Base-by-base conservation (phyloP, 1,284 basidiomycete species). In the Testicularia cyperi region DNA sequence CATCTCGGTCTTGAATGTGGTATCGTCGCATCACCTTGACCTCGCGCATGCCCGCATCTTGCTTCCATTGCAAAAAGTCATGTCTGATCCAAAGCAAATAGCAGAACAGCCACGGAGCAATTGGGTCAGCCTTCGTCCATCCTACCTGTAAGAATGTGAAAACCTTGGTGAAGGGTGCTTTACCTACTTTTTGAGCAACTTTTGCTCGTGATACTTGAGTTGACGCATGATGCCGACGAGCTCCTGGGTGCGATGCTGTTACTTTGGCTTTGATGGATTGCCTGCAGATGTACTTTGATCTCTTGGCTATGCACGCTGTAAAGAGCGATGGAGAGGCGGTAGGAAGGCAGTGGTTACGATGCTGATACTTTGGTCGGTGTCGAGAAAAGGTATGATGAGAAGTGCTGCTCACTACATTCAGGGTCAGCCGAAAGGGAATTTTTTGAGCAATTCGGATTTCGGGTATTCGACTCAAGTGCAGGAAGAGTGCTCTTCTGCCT, bases 11-110 rank as follows among this genome's bases (percentile, higher is more conserved):
- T 84, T 75, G 72, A 22, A 76, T 61, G 79, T 98, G 94, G 78
- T 97, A 99, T 53, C 92, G 81, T 32, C 94, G 84, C 86, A 98
- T 89, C 46, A 98, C 88, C 78, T 88, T 91, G 78, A 91, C 85
- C 81, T 99, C 94, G 38, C 94, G 85, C 35, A 88, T 80, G 73
- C 86, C 88, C 8, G 88, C 85, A 85, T 97, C 92, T 79, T 91
- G 87, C 80, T 92, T 97, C 94, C 95, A 98, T 88, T 96, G 77
- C 29, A 78, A 46, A 35, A 78, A 79, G 57, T 78, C 75, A 64
- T 75, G 74, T 52, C 67, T 72, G 52, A 16, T 7, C 5, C 7
- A 3, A 36, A 29, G 22, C 12, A 18, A 30, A 9, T 9, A 10
- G 24, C 20, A n/a, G 5, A 15, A 6, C 12, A 14, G 20, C 1